phyloP scores from a whole-genome alignment of 768 basidiomycete genomes.

The Termitomyces sp. region DNA sequence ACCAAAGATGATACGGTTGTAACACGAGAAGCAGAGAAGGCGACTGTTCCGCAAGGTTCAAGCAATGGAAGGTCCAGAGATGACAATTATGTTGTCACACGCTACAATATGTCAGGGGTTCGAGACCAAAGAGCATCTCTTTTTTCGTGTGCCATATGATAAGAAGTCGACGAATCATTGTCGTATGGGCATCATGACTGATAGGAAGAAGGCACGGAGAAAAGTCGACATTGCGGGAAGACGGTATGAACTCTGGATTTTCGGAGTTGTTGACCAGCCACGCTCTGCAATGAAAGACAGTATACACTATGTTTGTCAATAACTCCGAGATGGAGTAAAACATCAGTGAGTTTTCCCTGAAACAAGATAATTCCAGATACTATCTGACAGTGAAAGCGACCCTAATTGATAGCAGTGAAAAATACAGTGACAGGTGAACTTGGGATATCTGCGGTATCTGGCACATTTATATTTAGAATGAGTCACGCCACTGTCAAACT shows the following conservation, averaged over 20 bases:
- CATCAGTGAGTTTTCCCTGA: not conserved
- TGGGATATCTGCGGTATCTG: not conserved
- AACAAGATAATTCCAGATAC: not conserved
- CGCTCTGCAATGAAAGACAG: not conserved
- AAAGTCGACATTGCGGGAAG: constrained; percentile 4
- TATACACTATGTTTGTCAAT: not conserved
- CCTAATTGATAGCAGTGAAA: not conserved
- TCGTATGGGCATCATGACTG: constrained; percentile 4
- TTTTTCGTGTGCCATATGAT: not conserved
- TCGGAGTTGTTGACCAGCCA: constrained; percentile 2
- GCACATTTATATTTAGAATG: not conserved
- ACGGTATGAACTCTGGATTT: constrained; percentile 5
- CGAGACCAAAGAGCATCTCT: not conserved
- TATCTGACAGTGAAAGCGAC: not conserved
- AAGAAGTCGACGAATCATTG: not conserved
- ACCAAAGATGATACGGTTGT: not conserved
- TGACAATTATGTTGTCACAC: constrained; percentile 1
- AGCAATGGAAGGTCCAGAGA: not conserved
- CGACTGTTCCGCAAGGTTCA: constrained; percentile 1
- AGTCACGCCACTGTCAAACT: not conserved
- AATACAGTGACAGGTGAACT: not conserved
- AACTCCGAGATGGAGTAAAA: not conserved
- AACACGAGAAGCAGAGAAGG: constrained; percentile 1
- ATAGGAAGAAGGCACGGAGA: constrained; percentile 4
- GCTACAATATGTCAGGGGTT: constrained; percentile 9